phyloP scores from a whole-genome alignment of 1,284 basidiomycete genomes.

The Ustilago hordei region DNA sequence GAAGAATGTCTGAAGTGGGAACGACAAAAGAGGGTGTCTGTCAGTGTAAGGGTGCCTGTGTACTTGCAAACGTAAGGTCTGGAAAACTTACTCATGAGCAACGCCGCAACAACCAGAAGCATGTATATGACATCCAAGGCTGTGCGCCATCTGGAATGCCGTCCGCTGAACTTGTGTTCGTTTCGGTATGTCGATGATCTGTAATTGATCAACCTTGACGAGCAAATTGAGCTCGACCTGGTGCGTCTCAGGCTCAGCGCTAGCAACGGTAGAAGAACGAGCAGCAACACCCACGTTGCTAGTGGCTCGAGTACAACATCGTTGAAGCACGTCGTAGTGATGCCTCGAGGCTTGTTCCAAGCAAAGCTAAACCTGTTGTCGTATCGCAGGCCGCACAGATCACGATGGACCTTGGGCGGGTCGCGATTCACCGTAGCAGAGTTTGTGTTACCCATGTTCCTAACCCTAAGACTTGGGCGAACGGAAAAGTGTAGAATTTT shows the following conservation, averaged over 20 bases:
- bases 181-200: constrained; percentile 19
- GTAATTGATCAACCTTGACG: constrained; percentile 34
- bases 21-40: neutral
- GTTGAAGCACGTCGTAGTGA: constrained; percentile 55
- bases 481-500: neutral
- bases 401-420: constrained; percentile 37
- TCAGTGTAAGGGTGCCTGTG: neutral
- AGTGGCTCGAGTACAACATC: constrained; percentile 56
- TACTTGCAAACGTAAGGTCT: neutral
- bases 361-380: constrained; percentile 40
- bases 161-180: constrained; percentile 19
- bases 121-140: constrained; percentile 40
- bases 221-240: constrained; percentile 6
- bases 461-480: too few species aligned
- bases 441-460: constrained; percentile 18
- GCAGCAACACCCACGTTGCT: constrained; percentile 49
- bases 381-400: constrained; percentile 32
- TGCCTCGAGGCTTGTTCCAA: constrained; percentile 19
- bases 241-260: constrained; percentile 11
- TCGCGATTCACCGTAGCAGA: constrained; percentile 24
- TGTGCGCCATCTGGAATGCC: constrained; percentile 14
- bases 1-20: constrained; percentile 44
- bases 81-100: constrained; percentile 55
- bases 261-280: constrained; percentile 38
- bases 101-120: constrained; percentile 47